Evolutionary conservation across 805 yeast genomes (phyloP).

Genomic region (Kuraishia hungarica): DNA sequence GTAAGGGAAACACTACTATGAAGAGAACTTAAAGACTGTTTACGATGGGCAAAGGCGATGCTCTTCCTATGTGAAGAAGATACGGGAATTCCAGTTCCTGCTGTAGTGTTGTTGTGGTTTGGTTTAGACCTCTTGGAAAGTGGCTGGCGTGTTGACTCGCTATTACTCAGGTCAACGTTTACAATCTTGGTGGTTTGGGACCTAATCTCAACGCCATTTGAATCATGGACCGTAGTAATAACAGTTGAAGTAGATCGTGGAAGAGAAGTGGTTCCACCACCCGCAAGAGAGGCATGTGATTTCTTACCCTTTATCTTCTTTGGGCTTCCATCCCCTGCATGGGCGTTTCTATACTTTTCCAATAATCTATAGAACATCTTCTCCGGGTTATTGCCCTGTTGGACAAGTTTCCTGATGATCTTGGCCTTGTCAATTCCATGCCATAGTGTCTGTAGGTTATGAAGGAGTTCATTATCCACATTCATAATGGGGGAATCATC

Average conservation of each 20-base stretch:
- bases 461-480: conserved; percentile 41
- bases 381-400: conserved; percentile 19
- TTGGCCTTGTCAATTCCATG: conserved; percentile 35
- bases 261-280: conserved; percentile 4
- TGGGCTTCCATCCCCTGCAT: conserved; percentile 7
- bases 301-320: not conserved
- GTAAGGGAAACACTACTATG: conserved; percentile 40
- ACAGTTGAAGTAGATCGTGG: conserved; percentile 22
- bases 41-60: not conserved
- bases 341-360: conserved; percentile 22
- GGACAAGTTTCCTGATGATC: conserved; percentile 18
- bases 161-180: conserved; percentile 22
- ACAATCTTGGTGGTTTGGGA: conserved; percentile 20
- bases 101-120: not conserved
- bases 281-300: not conserved
- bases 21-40: conserved; percentile 26
- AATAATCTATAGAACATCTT: conserved; percentile 27
- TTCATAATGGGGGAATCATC: conserved; percentile 14
- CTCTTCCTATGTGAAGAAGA: conserved; percentile 24
- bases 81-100: conserved; percentile 25
- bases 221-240: conserved; percentile 24
- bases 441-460: conserved; percentile 50
- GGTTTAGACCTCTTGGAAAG: conserved; percentile 6
- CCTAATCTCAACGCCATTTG: conserved; percentile 18
- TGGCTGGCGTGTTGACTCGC: conserved; percentile 16